Evolutionary conservation across 163 green algal species (phyloP).

Genomic region (Smithsoniella earleae): DNA sequence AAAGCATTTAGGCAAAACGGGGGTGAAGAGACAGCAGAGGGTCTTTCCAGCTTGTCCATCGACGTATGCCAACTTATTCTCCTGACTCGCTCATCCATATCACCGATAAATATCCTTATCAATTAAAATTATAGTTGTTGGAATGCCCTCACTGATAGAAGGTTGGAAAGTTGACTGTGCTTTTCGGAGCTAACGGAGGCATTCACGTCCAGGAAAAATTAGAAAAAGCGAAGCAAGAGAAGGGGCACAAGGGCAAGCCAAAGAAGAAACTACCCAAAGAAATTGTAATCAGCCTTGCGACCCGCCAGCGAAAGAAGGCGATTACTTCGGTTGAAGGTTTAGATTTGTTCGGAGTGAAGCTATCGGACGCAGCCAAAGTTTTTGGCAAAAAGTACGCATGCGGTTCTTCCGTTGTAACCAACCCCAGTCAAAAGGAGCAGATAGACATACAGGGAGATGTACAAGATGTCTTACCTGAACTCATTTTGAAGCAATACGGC

Average conservation of each 20-base stretch:
- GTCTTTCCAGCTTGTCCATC: neutral
- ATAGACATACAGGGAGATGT: constrained; percentile 91
- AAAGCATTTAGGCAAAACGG: constrained; percentile 8
- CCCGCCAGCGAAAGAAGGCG: constrained; percentile 90
- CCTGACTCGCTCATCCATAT: neutral
- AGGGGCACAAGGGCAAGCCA: constrained; percentile 3
- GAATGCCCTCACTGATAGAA: too few relatives aligned
- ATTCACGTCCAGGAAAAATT: neutral
- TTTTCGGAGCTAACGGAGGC: neutral
- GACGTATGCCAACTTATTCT: neutral
- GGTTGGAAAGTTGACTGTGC: too few relatives aligned
- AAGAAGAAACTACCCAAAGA: constrained; percentile 21
- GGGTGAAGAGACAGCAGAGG: neutral
- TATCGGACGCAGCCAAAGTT: constrained; percentile 83
- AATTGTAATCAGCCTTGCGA: constrained; percentile 74
- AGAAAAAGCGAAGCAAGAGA: neutral
- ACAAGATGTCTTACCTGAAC: constrained; percentile 55
- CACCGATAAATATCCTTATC: too few relatives aligned
- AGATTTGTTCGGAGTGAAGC: constrained; percentile 88
- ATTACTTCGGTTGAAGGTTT: constrained; percentile 87
- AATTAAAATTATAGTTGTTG: too few relatives aligned
- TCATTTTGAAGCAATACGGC: constrained; percentile 59
- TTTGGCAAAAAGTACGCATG: constrained; percentile 99
- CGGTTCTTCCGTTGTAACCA: constrained; percentile 82
- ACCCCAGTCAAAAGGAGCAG: constrained; percentile 77